Evolutionary conservation across 306 rosid species (phyloP).

Genomic region (Amphicarpaea edgeworthii): DNA sequence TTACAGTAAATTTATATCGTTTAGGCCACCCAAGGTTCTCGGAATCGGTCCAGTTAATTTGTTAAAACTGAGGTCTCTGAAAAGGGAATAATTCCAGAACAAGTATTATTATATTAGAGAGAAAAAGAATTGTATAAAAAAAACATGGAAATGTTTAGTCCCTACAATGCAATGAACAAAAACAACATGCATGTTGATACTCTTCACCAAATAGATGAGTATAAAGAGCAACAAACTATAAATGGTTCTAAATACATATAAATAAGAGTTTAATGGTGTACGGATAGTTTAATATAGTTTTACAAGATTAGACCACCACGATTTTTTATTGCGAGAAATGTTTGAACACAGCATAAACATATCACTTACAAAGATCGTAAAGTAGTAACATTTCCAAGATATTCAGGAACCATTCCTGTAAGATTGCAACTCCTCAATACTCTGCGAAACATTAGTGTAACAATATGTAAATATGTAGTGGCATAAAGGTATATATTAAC

Average conservation of each 20-base stretch:
- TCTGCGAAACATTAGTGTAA: constrained; percentile 25
- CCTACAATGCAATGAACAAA: not conserved
- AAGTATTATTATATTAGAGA: not conserved
- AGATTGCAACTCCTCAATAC: constrained; percentile 57
- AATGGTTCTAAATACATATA: not conserved
- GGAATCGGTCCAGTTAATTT: constrained; percentile 52
- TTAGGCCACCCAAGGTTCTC: constrained; percentile 18
- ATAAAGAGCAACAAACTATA: not conserved
- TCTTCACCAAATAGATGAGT: not conserved
- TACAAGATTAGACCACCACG: too few species aligned
- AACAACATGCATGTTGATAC: not conserved
- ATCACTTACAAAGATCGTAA: constrained; percentile 64
- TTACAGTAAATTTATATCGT: constrained; percentile 46
- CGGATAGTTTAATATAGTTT: too few species aligned
- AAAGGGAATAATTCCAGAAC: constrained; percentile 11
- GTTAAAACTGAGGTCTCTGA: constrained; percentile 55
- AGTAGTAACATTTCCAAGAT: constrained; percentile 49
- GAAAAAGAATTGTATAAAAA: not conserved
- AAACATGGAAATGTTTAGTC: constrained; percentile 28
- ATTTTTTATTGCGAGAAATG: not conserved
- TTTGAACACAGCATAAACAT: not conserved
- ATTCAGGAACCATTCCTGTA: constrained; percentile 47
- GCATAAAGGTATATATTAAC: not conserved
- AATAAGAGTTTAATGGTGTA: too few species aligned
- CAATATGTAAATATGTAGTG: not conserved